Percentiles rank a stretch among this genome's conserved stretches.
phyloP scores from a whole-genome alignment of 2,329 filamentous ascomycete species.

The Aspergillus sp. region DNA sequence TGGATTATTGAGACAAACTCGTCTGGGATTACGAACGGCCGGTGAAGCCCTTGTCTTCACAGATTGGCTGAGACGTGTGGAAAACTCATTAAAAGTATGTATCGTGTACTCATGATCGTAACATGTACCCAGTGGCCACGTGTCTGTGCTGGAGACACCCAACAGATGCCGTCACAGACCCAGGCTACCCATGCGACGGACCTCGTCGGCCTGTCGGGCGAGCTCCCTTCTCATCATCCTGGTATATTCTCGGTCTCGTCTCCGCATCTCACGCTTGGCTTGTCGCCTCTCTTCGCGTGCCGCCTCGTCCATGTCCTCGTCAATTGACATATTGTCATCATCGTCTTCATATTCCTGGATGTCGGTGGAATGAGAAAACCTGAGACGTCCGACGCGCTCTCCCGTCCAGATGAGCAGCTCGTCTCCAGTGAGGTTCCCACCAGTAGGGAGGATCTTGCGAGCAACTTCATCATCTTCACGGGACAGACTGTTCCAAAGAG shows the following conservation, averaged over 20 bases:
- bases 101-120: too few species aligned
- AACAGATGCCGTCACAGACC: slow-evolving; percentile 10
- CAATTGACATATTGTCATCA: slow-evolving; percentile 29
- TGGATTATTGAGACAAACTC: too few species aligned
- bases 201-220: slow-evolving; percentile 75
- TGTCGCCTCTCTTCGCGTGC: slow-evolving; percentile 30
- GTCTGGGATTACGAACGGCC: too few species aligned
- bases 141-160: background rate
- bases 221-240: slow-evolving; percentile 72
- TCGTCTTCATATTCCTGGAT: slow-evolving; percentile 38
- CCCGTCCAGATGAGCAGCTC: slow-evolving; percentile 86
- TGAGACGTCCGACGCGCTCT: slow-evolving; percentile 73
- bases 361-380: slow-evolving; percentile 53
- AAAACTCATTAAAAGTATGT: too few species aligned
- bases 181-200: slow-evolving; percentile 62
- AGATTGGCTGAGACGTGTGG: too few species aligned
- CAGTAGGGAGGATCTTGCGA: slow-evolving; percentile 71
- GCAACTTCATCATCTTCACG: slow-evolving; percentile 66
- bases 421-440: slow-evolving; percentile 50
- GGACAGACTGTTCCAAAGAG: slow-evolving; percentile 56
- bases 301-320: slow-evolving; percentile 26
- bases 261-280: slow-evolving; percentile 31
- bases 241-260: slow-evolving; percentile 57
- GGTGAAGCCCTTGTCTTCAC: too few species aligned
- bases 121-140: background rate